A percentile compares a stretch with the other conserved stretches of the same genome.
phyloP scores from a whole-genome alignment of 768 basidiomycete species.

The Asterophora parasitica region DNA sequence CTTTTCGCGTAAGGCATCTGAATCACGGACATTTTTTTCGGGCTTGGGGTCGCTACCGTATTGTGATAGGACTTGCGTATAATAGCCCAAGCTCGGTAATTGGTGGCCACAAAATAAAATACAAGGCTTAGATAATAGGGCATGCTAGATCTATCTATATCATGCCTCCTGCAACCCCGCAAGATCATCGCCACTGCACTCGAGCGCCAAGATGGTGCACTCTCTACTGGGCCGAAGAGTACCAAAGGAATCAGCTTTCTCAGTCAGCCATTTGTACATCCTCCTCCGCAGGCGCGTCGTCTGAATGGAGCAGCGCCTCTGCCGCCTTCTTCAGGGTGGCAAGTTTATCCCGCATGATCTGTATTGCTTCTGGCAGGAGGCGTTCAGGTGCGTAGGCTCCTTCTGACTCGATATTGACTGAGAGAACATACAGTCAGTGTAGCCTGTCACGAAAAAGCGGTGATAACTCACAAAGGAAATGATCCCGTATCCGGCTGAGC shows the following conservation, averaged over 20 bases:
- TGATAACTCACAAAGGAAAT: conserved; percentile 77
- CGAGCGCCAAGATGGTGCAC: too few relatives aligned
- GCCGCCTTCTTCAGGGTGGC: conserved; percentile 52
- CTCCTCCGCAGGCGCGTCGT: conserved; percentile 24
- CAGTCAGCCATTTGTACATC: conserved; percentile 54
- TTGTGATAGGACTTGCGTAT: too few relatives aligned
- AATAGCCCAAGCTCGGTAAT: too few relatives aligned
- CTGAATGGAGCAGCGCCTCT: conserved; percentile 46
- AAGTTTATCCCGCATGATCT: conserved; percentile 81
- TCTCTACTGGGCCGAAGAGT: too few relatives aligned
- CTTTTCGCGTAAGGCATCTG: neutral
- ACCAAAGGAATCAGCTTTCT: conserved; percentile 7
- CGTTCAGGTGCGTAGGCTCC: conserved; percentile 84
- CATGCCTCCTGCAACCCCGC: too few relatives aligned
- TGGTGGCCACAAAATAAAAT: too few relatives aligned
- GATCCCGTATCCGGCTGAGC: conserved; percentile 82
- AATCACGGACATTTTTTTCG: neutral
- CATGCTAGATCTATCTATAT: too few relatives aligned
- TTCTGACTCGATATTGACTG: conserved; percentile 89
- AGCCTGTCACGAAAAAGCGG: neutral
- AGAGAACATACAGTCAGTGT: neutral
- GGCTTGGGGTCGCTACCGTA: too few relatives aligned
- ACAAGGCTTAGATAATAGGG: too few relatives aligned
- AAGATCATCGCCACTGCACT: too few relatives aligned
- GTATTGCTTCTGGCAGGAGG: conserved; percentile 73